Evolutionary conservation across 352 stramenopile genomes (phyloP), one percentile per base, ranked within the genome.

Genomic region (Globisporangium cystogenes): DNA sequence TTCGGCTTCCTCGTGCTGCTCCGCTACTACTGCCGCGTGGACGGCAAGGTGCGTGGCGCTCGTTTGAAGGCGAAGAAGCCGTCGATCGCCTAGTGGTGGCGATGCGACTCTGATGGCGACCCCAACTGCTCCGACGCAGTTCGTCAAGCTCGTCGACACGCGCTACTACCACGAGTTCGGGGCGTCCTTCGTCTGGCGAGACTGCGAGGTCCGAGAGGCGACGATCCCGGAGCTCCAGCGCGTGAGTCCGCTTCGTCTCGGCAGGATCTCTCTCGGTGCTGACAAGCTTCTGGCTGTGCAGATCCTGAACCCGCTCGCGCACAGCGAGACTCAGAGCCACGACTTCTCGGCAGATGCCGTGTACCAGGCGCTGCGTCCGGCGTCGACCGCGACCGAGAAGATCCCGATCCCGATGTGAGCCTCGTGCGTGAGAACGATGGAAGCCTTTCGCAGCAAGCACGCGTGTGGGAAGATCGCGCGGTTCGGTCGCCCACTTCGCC

Each of bases 111-210:
- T 33, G 24, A 37, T 18, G 24, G 21, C n/a, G 7, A n/a, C 40
- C 48, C 49, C 42, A 15, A 36, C 23, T 49, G 3, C 26, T 41
- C 1, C 2, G 35, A 27, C 21, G 14, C 48, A 86, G 72, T 65
- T 61, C 43, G 54, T 86, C 7, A 71, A 70, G 49, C 48, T 87
- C 4, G 41, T 72, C 15, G 74, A 87, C 37, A 78, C 72, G 1
- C 70, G 76, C 23, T 86, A 86, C 48, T 86, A 86, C 50, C 76
- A 87, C 37, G 74, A 86, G 37, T 87, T 86, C 48, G 72, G 56
- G 12, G 33, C 74, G 36, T 46, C 65, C 2, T 80, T 83, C 37
- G 53, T 87, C 29, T 83, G 74, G 67, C 61, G 76, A 35, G 76
- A 86, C 53, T 65, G 73, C 23, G 68, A 87, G 57, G 44, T 61